A percentile compares a stretch with the other conserved stretches of the same genome.
phyloP scores from a whole-genome alignment of 148 eudicot species.

The Mesembryanthemum crystallinum region DNA sequence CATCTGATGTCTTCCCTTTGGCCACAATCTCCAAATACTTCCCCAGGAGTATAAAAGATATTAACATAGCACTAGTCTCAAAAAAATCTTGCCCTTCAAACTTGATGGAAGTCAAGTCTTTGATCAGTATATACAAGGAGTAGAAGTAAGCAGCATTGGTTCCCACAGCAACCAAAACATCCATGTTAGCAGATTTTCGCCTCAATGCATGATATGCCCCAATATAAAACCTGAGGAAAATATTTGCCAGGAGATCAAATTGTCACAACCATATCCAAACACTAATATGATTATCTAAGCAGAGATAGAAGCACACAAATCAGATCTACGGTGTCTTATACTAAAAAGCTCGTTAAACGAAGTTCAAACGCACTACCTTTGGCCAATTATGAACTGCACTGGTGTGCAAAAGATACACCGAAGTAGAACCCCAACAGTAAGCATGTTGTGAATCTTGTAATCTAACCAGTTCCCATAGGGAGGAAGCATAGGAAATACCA shows the following conservation, averaged over 20 bases:
- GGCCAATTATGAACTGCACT: slow-evolving; percentile 82
- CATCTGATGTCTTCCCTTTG: slow-evolving; percentile 97
- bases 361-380: slow-evolving; percentile 48
- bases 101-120: slow-evolving; percentile 51
- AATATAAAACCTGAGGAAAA: slow-evolving; percentile 65
- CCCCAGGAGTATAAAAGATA: slow-evolving; percentile 91
- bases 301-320: neutral
- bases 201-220: slow-evolving; percentile 91
- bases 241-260: slow-evolving; percentile 11
- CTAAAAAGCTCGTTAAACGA: neutral
- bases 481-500: slow-evolving; percentile 87
- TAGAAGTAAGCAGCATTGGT: slow-evolving; percentile 98
- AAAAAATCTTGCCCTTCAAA: slow-evolving; percentile 92
- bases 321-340: neutral
- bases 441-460: slow-evolving; percentile 73
- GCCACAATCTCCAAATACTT: slow-evolving; percentile 94
- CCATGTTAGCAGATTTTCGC: slow-evolving; percentile 94
- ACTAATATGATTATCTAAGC: neutral
- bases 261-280: neutral
- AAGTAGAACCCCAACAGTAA: slow-evolving; percentile 72
- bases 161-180: slow-evolving; percentile 93
- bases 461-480: slow-evolving; percentile 89
- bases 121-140: slow-evolving; percentile 66
- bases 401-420: slow-evolving; percentile 92
- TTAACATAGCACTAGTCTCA: slow-evolving; percentile 97